A percentile compares a stretch with the other conserved stretches of the same genome.
phyloP scores from a whole-genome alignment of 345 rosid species.

The Euphorbia tirucalli region DNA sequence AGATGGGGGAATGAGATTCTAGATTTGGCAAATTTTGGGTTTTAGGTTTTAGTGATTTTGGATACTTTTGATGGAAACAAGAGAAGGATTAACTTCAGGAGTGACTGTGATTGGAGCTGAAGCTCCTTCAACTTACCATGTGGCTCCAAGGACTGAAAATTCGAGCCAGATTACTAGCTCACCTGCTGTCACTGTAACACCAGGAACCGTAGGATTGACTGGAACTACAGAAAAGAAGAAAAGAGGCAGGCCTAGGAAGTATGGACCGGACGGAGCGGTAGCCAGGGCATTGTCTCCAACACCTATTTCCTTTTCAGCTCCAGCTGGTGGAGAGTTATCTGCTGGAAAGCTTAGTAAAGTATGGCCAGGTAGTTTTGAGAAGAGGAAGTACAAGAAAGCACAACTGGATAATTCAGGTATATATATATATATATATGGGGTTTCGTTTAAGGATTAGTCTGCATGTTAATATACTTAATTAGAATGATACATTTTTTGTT shows the following conservation, averaged over 20 bases:
- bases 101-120: slow-evolving; percentile 76
- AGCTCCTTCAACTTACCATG: slow-evolving; percentile 67
- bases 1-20: slow-evolving; percentile 27
- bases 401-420: slow-evolving; percentile 50
- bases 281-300: slow-evolving; percentile 47
- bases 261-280: slow-evolving; percentile 61
- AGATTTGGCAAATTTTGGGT: slow-evolving; percentile 14
- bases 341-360: slow-evolving; percentile 49
- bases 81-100: slow-evolving; percentile 55
- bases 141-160: slow-evolving; percentile 58
- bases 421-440: background rate
- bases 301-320: slow-evolving; percentile 52
- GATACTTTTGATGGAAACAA: slow-evolving; percentile 49
- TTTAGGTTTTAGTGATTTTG: slow-evolving; percentile 4
- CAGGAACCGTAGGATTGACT: slow-evolving; percentile 36
- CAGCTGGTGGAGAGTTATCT: slow-evolving; percentile 39
- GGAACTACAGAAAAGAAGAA: slow-evolving; percentile 61
- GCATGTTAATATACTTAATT: too few species aligned
- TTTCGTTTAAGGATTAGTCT: too few species aligned
- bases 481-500: too few species aligned
- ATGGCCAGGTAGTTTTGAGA: slow-evolving; percentile 41
- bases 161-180: slow-evolving; percentile 43
- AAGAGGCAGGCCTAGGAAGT: slow-evolving; percentile 86
- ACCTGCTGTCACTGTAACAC: slow-evolving; percentile 33
- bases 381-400: slow-evolving; percentile 48